phyloP scores from a whole-genome alignment of 805 yeast species.

The Pichia heedii region DNA sequence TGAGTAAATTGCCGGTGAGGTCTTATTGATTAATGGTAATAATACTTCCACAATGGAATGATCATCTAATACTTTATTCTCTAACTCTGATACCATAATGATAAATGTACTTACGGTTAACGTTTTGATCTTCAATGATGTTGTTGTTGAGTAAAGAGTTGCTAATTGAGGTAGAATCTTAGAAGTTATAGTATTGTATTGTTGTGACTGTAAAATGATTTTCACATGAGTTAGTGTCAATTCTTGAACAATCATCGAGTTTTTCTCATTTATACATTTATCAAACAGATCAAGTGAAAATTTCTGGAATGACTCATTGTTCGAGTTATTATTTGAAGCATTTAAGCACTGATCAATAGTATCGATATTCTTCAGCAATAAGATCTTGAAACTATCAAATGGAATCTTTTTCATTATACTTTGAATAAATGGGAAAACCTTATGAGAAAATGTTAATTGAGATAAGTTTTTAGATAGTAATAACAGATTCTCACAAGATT shows the following conservation, averaged over 20 bases:
- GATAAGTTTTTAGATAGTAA: slow-evolving; percentile 60
- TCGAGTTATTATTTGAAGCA: slow-evolving; percentile 15
- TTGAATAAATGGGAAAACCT: slow-evolving; percentile 42
- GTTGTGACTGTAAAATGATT: slow-evolving; percentile 27
- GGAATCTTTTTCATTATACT: slow-evolving; percentile 19
- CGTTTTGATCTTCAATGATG: slow-evolving; percentile 69
- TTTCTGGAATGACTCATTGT: slow-evolving; percentile 20
- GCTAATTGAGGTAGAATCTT: slow-evolving; percentile 67
- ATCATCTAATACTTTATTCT: slow-evolving; percentile 55
- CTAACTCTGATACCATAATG: slow-evolving; percentile 34
- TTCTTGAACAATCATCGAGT: slow-evolving; percentile 25
- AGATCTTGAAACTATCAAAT: slow-evolving; percentile 24
- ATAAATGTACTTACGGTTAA: slow-evolving; percentile 55
- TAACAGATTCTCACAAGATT: slow-evolving; percentile 47
- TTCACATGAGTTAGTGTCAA: slow-evolving; percentile 22
- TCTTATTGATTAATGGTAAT: slow-evolving; percentile 55
- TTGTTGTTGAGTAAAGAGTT: slow-evolving; percentile 72
- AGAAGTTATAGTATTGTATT: slow-evolving; percentile 53
- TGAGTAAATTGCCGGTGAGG: slow-evolving; percentile 25
- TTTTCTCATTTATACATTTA: slow-evolving; percentile 16
- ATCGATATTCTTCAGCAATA: slow-evolving; percentile 23
- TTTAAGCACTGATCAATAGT: slow-evolving; percentile 22
- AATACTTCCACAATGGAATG: slow-evolving; percentile 66
- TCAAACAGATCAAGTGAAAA: slow-evolving; percentile 27
- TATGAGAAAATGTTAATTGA: slow-evolving; percentile 67